These are phyloP conservation scores for Epichloe brachyelytri DNA, from an alignment of 2,329 filamentous ascomycete species.

Conservation along the genomic window DNA sequence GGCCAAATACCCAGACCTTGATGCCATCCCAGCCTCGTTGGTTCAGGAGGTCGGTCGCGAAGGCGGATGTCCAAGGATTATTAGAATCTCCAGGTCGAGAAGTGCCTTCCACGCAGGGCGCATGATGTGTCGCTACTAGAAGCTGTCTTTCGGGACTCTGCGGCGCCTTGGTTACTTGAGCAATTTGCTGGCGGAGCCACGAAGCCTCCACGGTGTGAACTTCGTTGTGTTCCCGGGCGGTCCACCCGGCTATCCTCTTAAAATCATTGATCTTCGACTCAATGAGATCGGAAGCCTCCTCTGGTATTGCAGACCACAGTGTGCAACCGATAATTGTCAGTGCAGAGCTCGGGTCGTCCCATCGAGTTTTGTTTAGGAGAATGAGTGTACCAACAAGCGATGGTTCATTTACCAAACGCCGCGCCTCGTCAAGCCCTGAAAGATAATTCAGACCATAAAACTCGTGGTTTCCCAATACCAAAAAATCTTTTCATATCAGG, in stretches of 20 bases:
- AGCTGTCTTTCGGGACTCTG: conserved; percentile 14
- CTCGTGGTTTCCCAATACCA: conserved; percentile 42
- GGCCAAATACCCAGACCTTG: conserved; percentile 32
- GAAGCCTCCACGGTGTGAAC: conserved; percentile 32
- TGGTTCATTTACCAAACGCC: conserved; percentile 24
- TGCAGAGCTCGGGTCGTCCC: conserved; percentile 24
- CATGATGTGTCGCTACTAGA: conserved; percentile 44
- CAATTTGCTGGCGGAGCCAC: conserved; percentile 31
- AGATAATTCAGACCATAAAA: conserved; percentile 33
- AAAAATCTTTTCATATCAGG: conserved; percentile 29
- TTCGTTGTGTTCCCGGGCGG: conserved; percentile 33
- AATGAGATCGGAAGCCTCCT: conserved; percentile 25
- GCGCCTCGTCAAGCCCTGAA: conserved; percentile 24
- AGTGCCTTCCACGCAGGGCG: conserved; percentile 16
- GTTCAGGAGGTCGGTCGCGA: conserved; percentile 24
- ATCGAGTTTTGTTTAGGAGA: conserved; percentile 30
- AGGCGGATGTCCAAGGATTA: too few species aligned
- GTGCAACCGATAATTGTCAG: conserved; percentile 45
- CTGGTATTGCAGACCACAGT: conserved; percentile 39
- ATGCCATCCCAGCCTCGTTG: conserved; percentile 20
- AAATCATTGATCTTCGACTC: conserved; percentile 38
- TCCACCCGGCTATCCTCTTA: conserved; percentile 38
- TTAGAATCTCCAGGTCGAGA: too few species aligned
- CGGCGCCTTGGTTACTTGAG: conserved; percentile 7
- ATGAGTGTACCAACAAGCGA: conserved; percentile 24